Conservation (phyloP, 306 rosid species). For the Begonia fuchsioides region DNA sequence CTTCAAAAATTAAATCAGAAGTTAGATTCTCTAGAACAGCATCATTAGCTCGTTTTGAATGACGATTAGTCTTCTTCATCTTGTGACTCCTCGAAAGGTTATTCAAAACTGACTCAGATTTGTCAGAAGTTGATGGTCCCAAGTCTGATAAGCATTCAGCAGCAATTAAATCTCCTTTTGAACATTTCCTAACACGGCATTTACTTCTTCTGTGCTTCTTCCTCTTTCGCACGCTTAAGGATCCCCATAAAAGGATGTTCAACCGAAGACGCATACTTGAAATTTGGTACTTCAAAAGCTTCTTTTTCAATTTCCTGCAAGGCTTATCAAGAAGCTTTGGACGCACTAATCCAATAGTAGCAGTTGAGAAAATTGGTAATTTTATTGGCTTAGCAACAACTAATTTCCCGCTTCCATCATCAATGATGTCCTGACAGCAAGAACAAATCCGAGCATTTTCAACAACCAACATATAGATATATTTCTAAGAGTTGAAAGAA, state of each 20-base stretch:
- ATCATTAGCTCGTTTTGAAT: constrained; percentile 14
- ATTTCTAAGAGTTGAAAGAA: constrained; percentile 4
- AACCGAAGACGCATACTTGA: constrained; percentile 26
- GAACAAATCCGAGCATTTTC: constrained; percentile 15
- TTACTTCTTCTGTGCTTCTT: constrained; percentile 44
- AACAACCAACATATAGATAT: constrained; percentile 24
- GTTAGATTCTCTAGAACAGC: constrained; percentile 1
- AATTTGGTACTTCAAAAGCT: constrained; percentile 27
- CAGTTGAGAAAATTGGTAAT: constrained; percentile 12
- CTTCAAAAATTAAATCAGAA: constrained; percentile 11
- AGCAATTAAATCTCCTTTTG: constrained; percentile 14
- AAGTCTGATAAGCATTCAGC: constrained; percentile 17
- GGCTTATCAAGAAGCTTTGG: constrained; percentile 20
- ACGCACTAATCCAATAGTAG: constrained; percentile 7
- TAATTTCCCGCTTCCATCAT: constrained; percentile 14
- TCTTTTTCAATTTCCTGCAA: constrained; percentile 32
- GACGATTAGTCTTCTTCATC: constrained; percentile 23
- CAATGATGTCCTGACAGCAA: constrained; percentile 14
- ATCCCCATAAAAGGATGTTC: constrained; percentile 22
- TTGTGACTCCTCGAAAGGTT: constrained; percentile 6
- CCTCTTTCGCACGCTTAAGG: constrained; percentile 29
- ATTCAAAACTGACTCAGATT: constrained; percentile 10
- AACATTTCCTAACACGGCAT: constrained; percentile 1
- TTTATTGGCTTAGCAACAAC: constrained; percentile 14
- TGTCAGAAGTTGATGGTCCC: constrained; percentile 44